phyloP scores from a whole-genome alignment of 1,139 yeast species.

The Magnusiomyces suaveolens region DNA sequence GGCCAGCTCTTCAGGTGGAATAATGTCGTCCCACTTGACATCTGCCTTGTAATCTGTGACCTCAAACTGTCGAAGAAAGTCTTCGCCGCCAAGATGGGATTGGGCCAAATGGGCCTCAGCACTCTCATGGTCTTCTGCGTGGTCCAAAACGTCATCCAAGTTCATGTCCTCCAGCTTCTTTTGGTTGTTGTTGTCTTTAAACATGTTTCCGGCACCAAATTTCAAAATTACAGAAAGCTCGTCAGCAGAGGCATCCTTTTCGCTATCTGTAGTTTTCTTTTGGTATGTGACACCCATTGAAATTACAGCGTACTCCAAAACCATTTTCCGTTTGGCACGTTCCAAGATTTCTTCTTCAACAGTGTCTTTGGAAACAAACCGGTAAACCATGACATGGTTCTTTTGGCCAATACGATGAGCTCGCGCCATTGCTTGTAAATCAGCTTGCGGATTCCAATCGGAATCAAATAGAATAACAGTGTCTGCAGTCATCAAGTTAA shows the following conservation, averaged over 20 bases:
- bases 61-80: constrained; percentile 91
- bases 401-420: constrained; percentile 99
- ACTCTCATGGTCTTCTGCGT: constrained; percentile 95
- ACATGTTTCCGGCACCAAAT: constrained; percentile 98
- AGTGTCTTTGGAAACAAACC: constrained; percentile 94
- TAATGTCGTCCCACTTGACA: constrained; percentile 98
- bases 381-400: constrained; percentile 91
- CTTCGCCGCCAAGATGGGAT: constrained; percentile 95
- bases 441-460: constrained; percentile 99
- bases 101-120: constrained; percentile 88
- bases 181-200: constrained; percentile 68
- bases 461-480: constrained; percentile 95
- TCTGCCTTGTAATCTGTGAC: constrained; percentile 98
- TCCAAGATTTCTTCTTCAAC: constrained; percentile 96
- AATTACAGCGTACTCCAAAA: constrained; percentile 92
- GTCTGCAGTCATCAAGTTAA: constrained; percentile 96
- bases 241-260: constrained; percentile 63
- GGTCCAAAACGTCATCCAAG: constrained; percentile 88
- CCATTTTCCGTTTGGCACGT: constrained; percentile 96
- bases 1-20: constrained; percentile 86
- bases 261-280: constrained; percentile 39
- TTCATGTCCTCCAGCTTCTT: constrained; percentile 92
- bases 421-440: constrained; percentile 98
- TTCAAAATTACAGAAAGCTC: constrained; percentile 89
- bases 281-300: constrained; percentile 90